Evolutionary conservation across 169 alveolate species (phyloP), one percentile per base, ranked within the genome.

Genomic region (Plasmodium knowlesi): DNA sequence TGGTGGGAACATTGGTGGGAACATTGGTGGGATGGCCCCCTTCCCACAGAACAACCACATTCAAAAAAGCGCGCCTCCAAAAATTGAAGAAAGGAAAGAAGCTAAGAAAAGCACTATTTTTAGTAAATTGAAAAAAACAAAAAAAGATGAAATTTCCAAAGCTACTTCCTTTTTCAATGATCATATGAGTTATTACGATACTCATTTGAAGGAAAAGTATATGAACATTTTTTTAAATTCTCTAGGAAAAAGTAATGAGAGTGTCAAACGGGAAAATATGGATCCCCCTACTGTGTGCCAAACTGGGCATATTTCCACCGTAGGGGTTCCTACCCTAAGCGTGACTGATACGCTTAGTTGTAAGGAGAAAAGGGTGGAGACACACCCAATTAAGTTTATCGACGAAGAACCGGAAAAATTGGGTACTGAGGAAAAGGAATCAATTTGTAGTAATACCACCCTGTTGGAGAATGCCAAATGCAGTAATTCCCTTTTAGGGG

Each of bases 181-280:
- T 12, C 79, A 81, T 39, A 78, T 30, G 25, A 91, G 83, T 91
- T 91, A 91, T 34, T 91, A 91, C 83, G 95, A 91, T 46, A 67
- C 82, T 1, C 79, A 91, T 81, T 82, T 91, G 57, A 91, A 91
- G 32, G 92, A 91, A 28, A 91, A 91, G 81, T 82, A 80, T 30
- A 91, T 91, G 92, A 78, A 70, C 30, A 50, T 54, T 3, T 37
- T 76, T 88, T 88, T 54, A 3, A 76, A 88, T 28, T 57, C 67
- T 1, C n/a, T 30, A 25, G 25, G 54, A 25, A n/a, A 32, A 46
- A 30, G 5, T 41, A 3, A 30, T 6, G 72, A 61, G 5, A n/a
- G 12, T 2, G 16, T 61, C 53, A 43, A 41, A 10, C n/a, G 53
- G 39, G 32, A 70, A 43, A 22, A 70, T 61, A 34, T 8, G 28